These are phyloP conservation scores for Rhizopus stolonifer DNA, from an alignment of 371 early-diverging fungal genomes.

Conservation along the genomic window DNA sequence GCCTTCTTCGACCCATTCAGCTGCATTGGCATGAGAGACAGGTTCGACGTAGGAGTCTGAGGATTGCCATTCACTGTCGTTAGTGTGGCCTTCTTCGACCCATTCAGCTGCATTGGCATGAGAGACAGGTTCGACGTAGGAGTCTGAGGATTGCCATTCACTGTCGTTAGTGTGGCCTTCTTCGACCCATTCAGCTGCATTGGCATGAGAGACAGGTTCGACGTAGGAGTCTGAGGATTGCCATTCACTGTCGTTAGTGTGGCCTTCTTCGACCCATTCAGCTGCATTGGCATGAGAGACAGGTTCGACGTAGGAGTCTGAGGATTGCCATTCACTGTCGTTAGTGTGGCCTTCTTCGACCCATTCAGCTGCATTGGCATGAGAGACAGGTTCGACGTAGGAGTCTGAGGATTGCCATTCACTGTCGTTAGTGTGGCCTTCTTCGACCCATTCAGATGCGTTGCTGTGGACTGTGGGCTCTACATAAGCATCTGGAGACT, in stretches of 20 bases:
- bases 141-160: not conserved
- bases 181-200: constrained; percentile 21
- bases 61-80: not conserved
- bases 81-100: constrained; percentile 4
- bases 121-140: not conserved
- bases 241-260: not conserved
- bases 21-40: constrained; percentile 11
- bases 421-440: not conserved
- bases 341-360: constrained; percentile 1
- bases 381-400: not conserved
- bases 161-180: constrained; percentile 5
- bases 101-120: constrained; percentile 9
- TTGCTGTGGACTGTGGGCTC: constrained; percentile 11
- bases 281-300: not conserved
- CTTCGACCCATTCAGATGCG: constrained; percentile 15
- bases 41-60: not conserved
- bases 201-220: not conserved
- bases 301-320: not conserved
- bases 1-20: constrained; percentile 12
- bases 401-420: constrained; percentile 16
- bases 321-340: not conserved
- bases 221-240: constrained; percentile 1
- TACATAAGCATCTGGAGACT: constrained; percentile 6
- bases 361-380: constrained; percentile 10
- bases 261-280: constrained; percentile 7